phyloP scores from a whole-genome alignment of 163 green algal genomes.

The Prototheca cutis region DNA sequence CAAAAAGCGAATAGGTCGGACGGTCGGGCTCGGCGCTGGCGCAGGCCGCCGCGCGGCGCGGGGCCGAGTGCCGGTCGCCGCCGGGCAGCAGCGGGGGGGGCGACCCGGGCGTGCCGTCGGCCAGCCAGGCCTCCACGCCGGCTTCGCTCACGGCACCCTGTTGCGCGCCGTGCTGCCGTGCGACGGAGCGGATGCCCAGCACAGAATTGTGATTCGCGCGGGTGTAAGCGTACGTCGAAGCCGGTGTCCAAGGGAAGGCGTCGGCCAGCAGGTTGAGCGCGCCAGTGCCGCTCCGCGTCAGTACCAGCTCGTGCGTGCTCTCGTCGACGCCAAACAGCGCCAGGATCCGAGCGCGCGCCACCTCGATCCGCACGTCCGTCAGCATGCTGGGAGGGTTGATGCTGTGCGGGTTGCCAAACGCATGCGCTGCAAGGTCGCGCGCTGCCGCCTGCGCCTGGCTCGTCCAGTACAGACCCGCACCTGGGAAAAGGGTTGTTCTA shows the following conservation, averaged over 20 bases:
- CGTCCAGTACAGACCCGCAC: slow-evolving; percentile 46
- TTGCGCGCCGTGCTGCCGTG: slow-evolving; percentile 28
- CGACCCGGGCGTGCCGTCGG: neutral
- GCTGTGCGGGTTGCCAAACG: slow-evolving; percentile 53
- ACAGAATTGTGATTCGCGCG: slow-evolving; percentile 75
- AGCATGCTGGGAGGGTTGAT: slow-evolving; percentile 5
- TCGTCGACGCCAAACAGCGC: neutral
- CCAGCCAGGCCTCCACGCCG: slow-evolving; percentile 50
- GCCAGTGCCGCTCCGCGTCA: slow-evolving; percentile 64
- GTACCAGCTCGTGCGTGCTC: slow-evolving; percentile 45
- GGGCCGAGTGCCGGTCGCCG: neutral
- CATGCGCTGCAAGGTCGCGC: slow-evolving; percentile 26
- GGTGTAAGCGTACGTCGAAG: slow-evolving; percentile 51
- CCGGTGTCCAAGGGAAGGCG: slow-evolving; percentile 58
- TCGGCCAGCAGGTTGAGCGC: slow-evolving; percentile 69
- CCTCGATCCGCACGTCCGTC: slow-evolving; percentile 3
- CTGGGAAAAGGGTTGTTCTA: no score
- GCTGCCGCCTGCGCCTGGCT: slow-evolving; percentile 19
- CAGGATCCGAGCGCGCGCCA: neutral
- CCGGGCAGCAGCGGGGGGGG: neutral
- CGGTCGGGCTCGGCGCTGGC: slow-evolving; percentile 21
- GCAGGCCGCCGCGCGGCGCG: slow-evolving; percentile 5
- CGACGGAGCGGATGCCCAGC: slow-evolving; percentile 67
- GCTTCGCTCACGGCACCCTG: slow-evolving; percentile 42
- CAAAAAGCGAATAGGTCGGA: slow-evolving; percentile 57